These are phyloP conservation scores for Albatrellus ellisii DNA, from an alignment of 768 basidiomycete species.

Conservation along the genomic window DNA sequence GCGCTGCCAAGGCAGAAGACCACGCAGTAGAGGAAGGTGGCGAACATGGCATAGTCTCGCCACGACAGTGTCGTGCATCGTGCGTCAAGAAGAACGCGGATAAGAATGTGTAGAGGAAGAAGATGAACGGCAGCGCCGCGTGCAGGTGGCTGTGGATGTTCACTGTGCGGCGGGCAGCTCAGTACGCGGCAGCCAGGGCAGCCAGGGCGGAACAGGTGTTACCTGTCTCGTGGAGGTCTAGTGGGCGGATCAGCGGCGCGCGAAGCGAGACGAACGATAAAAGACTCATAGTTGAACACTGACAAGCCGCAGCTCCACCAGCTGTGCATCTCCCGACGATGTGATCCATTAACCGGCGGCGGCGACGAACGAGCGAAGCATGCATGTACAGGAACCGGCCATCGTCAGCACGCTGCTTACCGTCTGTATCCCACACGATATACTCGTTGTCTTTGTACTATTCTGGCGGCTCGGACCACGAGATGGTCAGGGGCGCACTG, in stretches of 20 bases:
- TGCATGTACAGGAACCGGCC: neutral
- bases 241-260: neutral
- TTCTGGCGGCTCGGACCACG: constrained; percentile 46
- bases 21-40: constrained; percentile 56
- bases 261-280: neutral
- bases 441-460: constrained; percentile 71
- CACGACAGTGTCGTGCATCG: constrained; percentile 42
- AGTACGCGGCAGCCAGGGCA: neutral
- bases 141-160: constrained; percentile 80
- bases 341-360: too few relatives aligned
- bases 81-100: constrained; percentile 36
- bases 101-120: constrained; percentile 41
- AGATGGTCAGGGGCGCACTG: constrained; percentile 20
- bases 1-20: constrained; percentile 66
- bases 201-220: constrained; percentile 8
- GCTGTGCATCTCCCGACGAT: constrained; percentile 42
- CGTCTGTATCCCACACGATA: constrained; percentile 57
- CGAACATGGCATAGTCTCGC: constrained; percentile 46
- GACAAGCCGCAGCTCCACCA: constrained; percentile 54
- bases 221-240: constrained; percentile 45
- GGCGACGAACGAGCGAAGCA: constrained; percentile 8
- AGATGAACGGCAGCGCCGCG: constrained; percentile 49
- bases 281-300: constrained; percentile 48
- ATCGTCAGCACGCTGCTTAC: constrained; percentile 24
- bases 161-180: constrained; percentile 29